A percentile compares a stretch with the other conserved stretches of the same genome.
Conservation (phyloP, 306 rosid genomes). For the Malus sieversii region DNA sequence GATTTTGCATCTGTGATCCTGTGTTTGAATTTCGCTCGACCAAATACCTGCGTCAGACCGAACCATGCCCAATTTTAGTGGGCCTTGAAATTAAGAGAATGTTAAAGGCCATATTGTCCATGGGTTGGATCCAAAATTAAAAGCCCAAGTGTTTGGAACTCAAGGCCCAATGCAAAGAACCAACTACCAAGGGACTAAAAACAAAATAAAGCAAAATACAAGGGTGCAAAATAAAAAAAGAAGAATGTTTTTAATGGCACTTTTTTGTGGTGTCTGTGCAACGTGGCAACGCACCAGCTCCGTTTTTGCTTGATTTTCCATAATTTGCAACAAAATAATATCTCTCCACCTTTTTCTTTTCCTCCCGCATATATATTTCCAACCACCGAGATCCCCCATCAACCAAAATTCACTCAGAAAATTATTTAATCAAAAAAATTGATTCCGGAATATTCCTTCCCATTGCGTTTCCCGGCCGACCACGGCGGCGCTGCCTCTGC, state of each 20-base stretch:
- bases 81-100: too few species aligned
- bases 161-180: not conserved
- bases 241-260: not conserved
- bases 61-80: too few species aligned
- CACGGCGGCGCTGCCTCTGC: conserved; percentile 1
- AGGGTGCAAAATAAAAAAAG: not conserved
- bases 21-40: too few species aligned
- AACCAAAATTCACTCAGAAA: conserved; percentile 1
- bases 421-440: not conserved
- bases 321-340: not conserved
- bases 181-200: not conserved
- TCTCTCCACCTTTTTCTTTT: not conserved
- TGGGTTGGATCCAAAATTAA: too few species aligned
- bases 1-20: too few species aligned
- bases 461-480: not conserved
- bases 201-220: not conserved
- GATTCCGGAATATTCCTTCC: not conserved
- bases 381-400: not conserved
- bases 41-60: too few species aligned
- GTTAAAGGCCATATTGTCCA: too few species aligned
- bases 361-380: not conserved
- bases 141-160: too few species aligned
- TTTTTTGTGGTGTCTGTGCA: not conserved
- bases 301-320: not conserved
- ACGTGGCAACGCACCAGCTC: not conserved